Evolutionary conservation across 1,284 basidiomycete genomes (phyloP), one percentile per base, ranked within the genome.

Genomic region (Fomes fomentarius): DNA sequence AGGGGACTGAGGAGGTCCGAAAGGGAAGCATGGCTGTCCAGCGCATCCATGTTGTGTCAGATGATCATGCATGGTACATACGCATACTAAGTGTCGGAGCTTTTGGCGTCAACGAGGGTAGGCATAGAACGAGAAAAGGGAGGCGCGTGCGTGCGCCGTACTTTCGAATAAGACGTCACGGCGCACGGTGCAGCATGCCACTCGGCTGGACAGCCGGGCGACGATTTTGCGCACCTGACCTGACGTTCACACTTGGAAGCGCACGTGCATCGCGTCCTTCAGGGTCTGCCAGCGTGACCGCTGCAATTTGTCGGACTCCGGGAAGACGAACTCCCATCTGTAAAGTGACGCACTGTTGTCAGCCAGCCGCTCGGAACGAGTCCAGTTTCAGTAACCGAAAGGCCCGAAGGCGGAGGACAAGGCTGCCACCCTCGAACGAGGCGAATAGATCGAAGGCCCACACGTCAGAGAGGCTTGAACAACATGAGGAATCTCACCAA

Each of bases 281-380:
- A 71, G 61, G 37, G 57, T 60, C 52, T 66, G 65, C 69, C 69
- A 71, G 25, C 65, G 63, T 42, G 64, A 63, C 37, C 57, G 60
- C 47, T 65, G 64, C 14, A 56, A 38, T 41, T 60, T 63, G 28
- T 68, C 66, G 22, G 58, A 58, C 40, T 68, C 65, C 8, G 65
- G 63, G 58, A 69, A 69, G 39, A 66, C 57, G 53, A 71, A 71
- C 25, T 69, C 67, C 69, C 69, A 71, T 50, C 69, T 70, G 54
- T 22, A 42, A n/a, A n/a, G n/a, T n/a, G n/a, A 44, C 33, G 25
- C 35, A 31, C 37, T 33, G 12, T 24, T 11, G 54, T 57, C 52
- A 60, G 58, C 38, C 19, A 24, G n/a, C 24, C 40, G 38, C 25
- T 30, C 21, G 11, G 11, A 17, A n/a, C n/a, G n/a, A n/a, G n/a